Percentiles rank a stretch among this genome's conserved stretches.
Evolutionary conservation across 768 basidiomycete genomes (phyloP).

Genomic region (Phylloporus sp.): DNA sequence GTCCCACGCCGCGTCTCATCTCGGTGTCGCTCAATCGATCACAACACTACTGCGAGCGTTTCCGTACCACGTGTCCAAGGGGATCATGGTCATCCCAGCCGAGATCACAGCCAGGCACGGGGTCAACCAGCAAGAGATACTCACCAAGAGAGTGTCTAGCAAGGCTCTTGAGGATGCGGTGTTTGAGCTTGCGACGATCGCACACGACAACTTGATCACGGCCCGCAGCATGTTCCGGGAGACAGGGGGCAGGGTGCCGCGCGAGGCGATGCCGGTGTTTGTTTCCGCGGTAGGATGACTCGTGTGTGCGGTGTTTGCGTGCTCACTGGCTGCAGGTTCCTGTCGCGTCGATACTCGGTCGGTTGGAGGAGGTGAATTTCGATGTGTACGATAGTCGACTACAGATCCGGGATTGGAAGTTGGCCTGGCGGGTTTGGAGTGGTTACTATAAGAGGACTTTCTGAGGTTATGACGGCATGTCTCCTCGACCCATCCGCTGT

Average conservation of each 20-base stretch:
- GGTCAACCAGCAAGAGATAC: slow-evolving; percentile 77
- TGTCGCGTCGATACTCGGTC: slow-evolving; percentile 56
- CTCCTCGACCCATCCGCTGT: slow-evolving; percentile 2
- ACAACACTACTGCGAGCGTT: slow-evolving; percentile 70
- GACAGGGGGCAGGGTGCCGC: slow-evolving; percentile 50
- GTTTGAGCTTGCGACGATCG: slow-evolving; percentile 77
- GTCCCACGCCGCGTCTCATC: slow-evolving; percentile 78
- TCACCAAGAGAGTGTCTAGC: slow-evolving; percentile 50
- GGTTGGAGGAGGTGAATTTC: slow-evolving; percentile 68
- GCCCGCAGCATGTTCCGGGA: slow-evolving; percentile 67
- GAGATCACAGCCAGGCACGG: slow-evolving; percentile 77
- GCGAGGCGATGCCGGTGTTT: slow-evolving; percentile 66
- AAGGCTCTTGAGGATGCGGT: slow-evolving; percentile 72
- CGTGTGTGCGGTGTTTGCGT: not conserved
- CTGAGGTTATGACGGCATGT: slow-evolving; percentile 33
- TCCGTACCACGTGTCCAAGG: slow-evolving; percentile 70
- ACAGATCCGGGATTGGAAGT: slow-evolving; percentile 68
- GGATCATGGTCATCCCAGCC: slow-evolving; percentile 73
- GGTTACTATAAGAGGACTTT: slow-evolving; percentile 43
- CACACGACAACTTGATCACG: slow-evolving; percentile 75
- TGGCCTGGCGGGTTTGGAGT: slow-evolving; percentile 70
- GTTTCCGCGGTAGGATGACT: slow-evolving; percentile 57
- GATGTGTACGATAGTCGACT: slow-evolving; percentile 64
- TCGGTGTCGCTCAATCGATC: slow-evolving; percentile 72
- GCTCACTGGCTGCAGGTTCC: slow-evolving; percentile 49